These are phyloP conservation scores for Teunomyces stri DNA, from an alignment of 805 yeast genomes.

Conservation along the genomic window DNA sequence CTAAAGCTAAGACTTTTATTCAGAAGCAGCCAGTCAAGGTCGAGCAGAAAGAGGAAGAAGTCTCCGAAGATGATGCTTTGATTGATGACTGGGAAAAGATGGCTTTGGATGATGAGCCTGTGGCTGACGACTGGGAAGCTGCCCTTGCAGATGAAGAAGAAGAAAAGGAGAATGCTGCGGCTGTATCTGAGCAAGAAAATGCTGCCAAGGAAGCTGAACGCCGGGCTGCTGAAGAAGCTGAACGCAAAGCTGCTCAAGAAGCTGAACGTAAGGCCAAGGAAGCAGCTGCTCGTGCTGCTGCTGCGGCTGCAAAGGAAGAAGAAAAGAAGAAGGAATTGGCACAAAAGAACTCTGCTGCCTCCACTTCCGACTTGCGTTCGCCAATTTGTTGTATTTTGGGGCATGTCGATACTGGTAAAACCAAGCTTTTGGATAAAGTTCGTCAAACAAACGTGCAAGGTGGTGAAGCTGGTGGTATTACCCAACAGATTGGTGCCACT, in stretches of 20 bases:
- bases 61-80: conserved; percentile 50
- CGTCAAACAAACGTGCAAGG: conserved; percentile 99
- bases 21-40: conserved; percentile 22
- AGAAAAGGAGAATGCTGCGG: conserved; percentile 11
- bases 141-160: conserved; percentile 36
- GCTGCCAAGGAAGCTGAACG: conserved; percentile 19
- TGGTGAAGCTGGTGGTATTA: conserved; percentile 99
- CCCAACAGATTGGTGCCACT: conserved; percentile 99
- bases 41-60: conserved; percentile 23
- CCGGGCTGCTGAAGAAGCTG: conserved; percentile 26
- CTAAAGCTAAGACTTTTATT: conserved; percentile 37
- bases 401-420: conserved; percentile 99
- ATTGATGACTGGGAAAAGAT: conserved; percentile 86
- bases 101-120: conserved; percentile 58
- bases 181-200: conserved; percentile 15
- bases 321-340: conserved; percentile 10
- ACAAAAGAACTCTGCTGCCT: conserved; percentile 11
- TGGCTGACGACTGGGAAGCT: conserved; percentile 53
- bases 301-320: conserved; percentile 6
- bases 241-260: conserved; percentile 24
- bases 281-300: conserved; percentile 10
- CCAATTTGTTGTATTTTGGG: conserved; percentile 99
- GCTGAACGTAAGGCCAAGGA: conserved; percentile 27
- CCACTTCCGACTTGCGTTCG: conserved; percentile 73
- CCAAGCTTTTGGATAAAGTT: conserved; percentile 91